Evolutionary conservation across 2,329 filamentous ascomycete species (phyloP), one percentile per base, ranked within the genome.

Genomic region (Fusarium anguioides): DNA sequence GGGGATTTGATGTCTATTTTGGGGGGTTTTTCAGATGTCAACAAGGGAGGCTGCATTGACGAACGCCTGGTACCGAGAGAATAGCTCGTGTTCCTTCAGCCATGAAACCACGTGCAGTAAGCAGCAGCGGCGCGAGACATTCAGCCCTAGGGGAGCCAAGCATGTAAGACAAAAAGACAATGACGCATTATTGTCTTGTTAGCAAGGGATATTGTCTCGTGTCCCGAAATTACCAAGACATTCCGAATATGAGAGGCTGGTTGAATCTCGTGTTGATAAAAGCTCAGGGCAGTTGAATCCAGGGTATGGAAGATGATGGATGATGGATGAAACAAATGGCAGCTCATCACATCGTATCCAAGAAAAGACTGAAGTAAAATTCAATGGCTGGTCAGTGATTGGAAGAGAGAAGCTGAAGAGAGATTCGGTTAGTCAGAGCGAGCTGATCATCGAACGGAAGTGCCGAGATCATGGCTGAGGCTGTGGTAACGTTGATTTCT

Each of bases 1-100:
- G 71, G 69, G 67, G 71, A 55, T 54, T 29, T 24, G 12, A 57
- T 54, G 24, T 50, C 68, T 72, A 72, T 73, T 73, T 73, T 72
- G 54, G 60, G 62, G 23, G 42, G 29, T 67, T 39, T 42, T 65
- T 46, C 44, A 67, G 36, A 65, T 56, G 63, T 64, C 57, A 67
- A 62, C 63, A 66, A 59, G 68, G 66, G 58, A 18, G 50, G 55
- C 40, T 58, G 56, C 56, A 64, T 60, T 52, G 47, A 70, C 49
- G 53, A 59, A 60, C 55, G 35, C 54, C 50, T 44, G 50, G 50
- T 61, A 65, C 51, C 58, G 36, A 46, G 24, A 14, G 21, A 45
- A 48, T 45, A 64, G 45, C 60, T 70, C 69, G 71, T 73, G 69
- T 71, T 69, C 52, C 40, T 54, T 49, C 40, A 52, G 46, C 53